Conservation (phyloP, 345 rosid species). For the Atalantia buxifolia region DNA sequence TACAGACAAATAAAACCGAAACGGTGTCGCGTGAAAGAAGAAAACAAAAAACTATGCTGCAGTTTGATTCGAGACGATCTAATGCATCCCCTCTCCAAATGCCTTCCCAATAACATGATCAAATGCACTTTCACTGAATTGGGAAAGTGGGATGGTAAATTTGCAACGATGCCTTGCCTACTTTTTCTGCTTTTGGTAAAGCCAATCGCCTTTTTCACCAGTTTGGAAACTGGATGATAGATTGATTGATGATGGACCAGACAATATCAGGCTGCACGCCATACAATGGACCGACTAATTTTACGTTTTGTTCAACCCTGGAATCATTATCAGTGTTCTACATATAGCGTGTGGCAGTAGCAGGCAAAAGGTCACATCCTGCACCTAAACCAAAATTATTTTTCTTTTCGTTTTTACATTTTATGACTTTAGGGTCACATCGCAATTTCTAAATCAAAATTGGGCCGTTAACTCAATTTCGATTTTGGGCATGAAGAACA, state of each 20-base stretch:
- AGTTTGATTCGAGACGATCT: no score
- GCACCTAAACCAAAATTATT: not conserved
- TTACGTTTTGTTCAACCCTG: not conserved
- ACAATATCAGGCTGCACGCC: not conserved
- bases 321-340: not conserved
- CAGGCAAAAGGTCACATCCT: not conserved
- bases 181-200: not conserved
- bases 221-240: not conserved
- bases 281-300: not conserved
- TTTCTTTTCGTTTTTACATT: no score
- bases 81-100: no score
- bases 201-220: not conserved
- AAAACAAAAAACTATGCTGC: no score
- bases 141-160: not conserved
- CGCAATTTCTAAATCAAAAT: no score
- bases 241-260: conserved; percentile 1
- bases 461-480: not conserved
- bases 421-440: not conserved
- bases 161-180: not conserved
- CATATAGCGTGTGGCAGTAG: not conserved
- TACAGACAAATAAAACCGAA: no score
- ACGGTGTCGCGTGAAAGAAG: no score
- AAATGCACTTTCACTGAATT: not conserved
- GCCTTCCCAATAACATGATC: not conserved
- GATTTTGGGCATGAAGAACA: not conserved